Evolutionary conservation across 805 yeast species (phyloP).

Genomic region (Blastobotrys mokoenaii): DNA sequence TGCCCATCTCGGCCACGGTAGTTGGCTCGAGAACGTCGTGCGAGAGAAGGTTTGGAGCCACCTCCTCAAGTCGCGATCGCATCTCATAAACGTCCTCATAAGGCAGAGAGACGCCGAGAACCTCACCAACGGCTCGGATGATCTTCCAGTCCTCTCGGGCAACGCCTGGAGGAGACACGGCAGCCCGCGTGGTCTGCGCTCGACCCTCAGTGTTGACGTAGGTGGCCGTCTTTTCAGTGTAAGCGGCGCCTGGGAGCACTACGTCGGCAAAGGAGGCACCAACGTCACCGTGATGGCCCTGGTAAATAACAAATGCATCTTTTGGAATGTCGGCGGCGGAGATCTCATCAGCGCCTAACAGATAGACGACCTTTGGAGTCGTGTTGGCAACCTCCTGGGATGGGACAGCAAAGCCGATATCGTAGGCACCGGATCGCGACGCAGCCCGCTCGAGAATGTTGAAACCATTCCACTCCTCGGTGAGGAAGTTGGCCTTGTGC

Average conservation of each 20-base stretch:
- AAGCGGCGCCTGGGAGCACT: slow-evolving; percentile 78
- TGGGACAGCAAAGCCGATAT: slow-evolving; percentile 61
- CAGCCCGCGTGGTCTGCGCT: slow-evolving; percentile 77
- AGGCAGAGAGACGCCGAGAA: slow-evolving; percentile 59
- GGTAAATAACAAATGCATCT: slow-evolving; percentile 82
- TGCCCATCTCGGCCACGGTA: slow-evolving; percentile 50
- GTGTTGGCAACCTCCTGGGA: slow-evolving; percentile 38
- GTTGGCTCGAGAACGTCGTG: slow-evolving; percentile 70
- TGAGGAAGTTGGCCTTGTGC: slow-evolving; percentile 50
- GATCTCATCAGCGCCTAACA: slow-evolving; percentile 80
- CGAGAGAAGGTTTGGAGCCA: slow-evolving; percentile 73
- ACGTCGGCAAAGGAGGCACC: slow-evolving; percentile 89
- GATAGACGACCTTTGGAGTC: slow-evolving; percentile 66
- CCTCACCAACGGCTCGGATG: slow-evolving; percentile 73
- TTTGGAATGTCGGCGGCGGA: slow-evolving; percentile 60
- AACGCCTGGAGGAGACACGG: slow-evolving; percentile 78
- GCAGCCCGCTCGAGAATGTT: slow-evolving; percentile 79
- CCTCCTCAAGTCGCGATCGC: slow-evolving; percentile 60
- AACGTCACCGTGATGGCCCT: slow-evolving; percentile 86
- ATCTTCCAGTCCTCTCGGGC: slow-evolving; percentile 93
- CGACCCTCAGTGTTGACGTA: slow-evolving; percentile 88
- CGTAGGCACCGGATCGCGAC: slow-evolving; percentile 80
- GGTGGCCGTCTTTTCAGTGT: slow-evolving; percentile 79
- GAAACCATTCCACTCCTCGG: slow-evolving; percentile 73
- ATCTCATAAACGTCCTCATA: slow-evolving; percentile 65